Percentiles rank a stretch among this genome's conserved stretches.
These are phyloP conservation scores for Carex pumila DNA, from an alignment of 176 grass and related monocot genomes.

Conservation along the genomic window DNA sequence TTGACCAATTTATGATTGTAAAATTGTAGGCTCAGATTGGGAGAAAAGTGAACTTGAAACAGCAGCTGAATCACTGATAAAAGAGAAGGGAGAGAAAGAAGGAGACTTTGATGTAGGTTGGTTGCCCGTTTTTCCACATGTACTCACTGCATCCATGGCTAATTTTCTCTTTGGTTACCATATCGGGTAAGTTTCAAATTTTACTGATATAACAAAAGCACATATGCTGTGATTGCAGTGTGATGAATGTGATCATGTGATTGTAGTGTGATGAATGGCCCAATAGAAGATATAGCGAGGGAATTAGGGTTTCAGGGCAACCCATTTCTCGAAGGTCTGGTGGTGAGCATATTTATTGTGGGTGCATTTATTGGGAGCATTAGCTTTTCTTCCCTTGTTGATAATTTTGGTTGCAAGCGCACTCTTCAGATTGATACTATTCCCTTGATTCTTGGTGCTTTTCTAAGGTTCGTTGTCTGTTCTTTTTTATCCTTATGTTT, in stretches of 20 bases:
- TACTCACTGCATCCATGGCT: conserved; percentile 82
- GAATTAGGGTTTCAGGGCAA: conserved; percentile 95
- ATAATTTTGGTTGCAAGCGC: conserved; percentile 82
- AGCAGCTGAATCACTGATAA: neutral
- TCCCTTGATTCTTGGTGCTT: conserved; percentile 79
- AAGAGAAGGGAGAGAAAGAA: conserved; percentile 21
- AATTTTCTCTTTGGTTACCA: conserved; percentile 96
- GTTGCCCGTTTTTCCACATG: conserved; percentile 78
- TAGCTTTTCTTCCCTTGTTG: conserved; percentile 60
- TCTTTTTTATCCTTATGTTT: neutral
- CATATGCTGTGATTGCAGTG: neutral
- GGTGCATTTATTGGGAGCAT: conserved; percentile 89
- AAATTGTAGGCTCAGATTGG: conserved; percentile 12
- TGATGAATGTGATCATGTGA: conserved; percentile 3
- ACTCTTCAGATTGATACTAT: conserved; percentile 82
- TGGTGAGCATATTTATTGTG: conserved; percentile 98
- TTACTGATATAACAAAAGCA: neutral
- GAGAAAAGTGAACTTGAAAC: conserved; percentile 1
- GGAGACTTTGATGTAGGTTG: conserved; percentile 53
- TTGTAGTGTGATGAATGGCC: conserved; percentile 95
- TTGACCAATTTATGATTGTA: neutral
- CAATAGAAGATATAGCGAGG: conserved; percentile 82
- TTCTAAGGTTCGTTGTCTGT: conserved; percentile 57
- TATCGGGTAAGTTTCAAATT: conserved; percentile 62
- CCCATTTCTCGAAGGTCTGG: conserved; percentile 84